Percentiles rank a stretch among this genome's conserved stretches.
phyloP scores from a whole-genome alignment of 805 yeast species.

The Kodamaea laetipori region DNA sequence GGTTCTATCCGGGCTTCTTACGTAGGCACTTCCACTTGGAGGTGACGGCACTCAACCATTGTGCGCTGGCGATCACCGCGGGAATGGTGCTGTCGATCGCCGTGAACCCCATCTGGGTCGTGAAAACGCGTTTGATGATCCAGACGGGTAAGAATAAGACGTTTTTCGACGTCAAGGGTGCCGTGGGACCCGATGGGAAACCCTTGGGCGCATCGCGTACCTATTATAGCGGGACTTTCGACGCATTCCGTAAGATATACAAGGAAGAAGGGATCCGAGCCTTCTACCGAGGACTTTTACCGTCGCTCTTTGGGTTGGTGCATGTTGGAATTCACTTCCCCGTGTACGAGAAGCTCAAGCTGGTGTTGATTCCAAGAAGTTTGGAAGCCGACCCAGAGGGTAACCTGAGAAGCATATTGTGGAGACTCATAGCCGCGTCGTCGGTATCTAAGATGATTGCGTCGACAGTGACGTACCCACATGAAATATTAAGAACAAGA shows the following conservation, averaged over 20 bases:
- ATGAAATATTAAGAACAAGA: slow-evolving; percentile 89
- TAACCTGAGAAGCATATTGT: slow-evolving; percentile 20
- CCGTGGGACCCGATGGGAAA: slow-evolving; percentile 8
- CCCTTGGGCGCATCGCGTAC: slow-evolving; percentile 17
- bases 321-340: slow-evolving; percentile 98
- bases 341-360: slow-evolving; percentile 79
- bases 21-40: slow-evolving; percentile 26
- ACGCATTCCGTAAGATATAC: slow-evolving; percentile 82
- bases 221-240: slow-evolving; percentile 73
- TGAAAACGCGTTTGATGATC: slow-evolving; percentile 91
- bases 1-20: slow-evolving; percentile 48
- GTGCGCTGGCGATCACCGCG: slow-evolving; percentile 75
- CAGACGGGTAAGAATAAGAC: slow-evolving; percentile 58
- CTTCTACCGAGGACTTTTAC: slow-evolving; percentile 86
- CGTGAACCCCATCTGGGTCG: slow-evolving; percentile 98
- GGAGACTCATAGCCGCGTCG: slow-evolving; percentile 57
- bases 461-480: slow-evolving; percentile 88
- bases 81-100: slow-evolving; percentile 82
- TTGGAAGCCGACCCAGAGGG: slow-evolving; percentile 3
- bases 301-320: slow-evolving; percentile 84
- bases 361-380: slow-evolving; percentile 32
- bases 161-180: slow-evolving; percentile 22
- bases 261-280: slow-evolving; percentile 75
- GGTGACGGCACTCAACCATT: slow-evolving; percentile 39
- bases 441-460: slow-evolving; percentile 86